Conservation (phyloP, 306 rosid genomes). For the Corylus americana region DNA sequence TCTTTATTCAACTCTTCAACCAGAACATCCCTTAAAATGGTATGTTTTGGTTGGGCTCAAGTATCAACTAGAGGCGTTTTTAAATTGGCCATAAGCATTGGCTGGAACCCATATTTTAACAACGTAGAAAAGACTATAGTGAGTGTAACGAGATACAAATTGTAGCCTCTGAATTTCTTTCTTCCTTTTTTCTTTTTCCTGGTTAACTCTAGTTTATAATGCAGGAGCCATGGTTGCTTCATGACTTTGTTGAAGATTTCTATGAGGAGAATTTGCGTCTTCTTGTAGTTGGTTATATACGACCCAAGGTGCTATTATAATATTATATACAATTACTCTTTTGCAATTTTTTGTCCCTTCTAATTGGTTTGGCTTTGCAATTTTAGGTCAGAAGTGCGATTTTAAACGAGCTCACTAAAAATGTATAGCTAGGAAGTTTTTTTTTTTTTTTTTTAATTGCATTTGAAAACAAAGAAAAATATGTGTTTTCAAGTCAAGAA, state of each 20-base stretch:
- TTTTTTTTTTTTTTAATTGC: too few species aligned
- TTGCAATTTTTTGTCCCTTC: slow-evolving; percentile 7
- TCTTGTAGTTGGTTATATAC: slow-evolving; percentile 82
- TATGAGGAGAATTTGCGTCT: slow-evolving; percentile 79
- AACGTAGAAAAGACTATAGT: slow-evolving; percentile 89
- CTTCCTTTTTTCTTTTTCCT: neutral
- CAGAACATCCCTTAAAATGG: slow-evolving; percentile 79
- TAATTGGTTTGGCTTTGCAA: neutral
- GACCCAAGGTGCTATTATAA: slow-evolving; percentile 67
- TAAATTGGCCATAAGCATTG: slow-evolving; percentile 92
- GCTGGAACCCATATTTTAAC: slow-evolving; percentile 90
- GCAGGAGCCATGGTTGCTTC: slow-evolving; percentile 98
- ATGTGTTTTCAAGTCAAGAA: too few species aligned
- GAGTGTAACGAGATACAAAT: slow-evolving; percentile 31
- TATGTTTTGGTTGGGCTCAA: slow-evolving; percentile 94
- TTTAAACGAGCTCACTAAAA: too few species aligned
- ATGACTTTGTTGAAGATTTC: slow-evolving; percentile 71
- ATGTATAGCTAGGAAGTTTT: too few species aligned
- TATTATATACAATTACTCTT: neutral
- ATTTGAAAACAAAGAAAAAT: too few species aligned
- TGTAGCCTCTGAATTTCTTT: slow-evolving; percentile 20
- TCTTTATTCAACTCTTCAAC: slow-evolving; percentile 60
- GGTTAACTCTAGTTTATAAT: slow-evolving; percentile 17
- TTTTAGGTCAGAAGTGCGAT: too few species aligned
- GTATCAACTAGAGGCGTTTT: slow-evolving; percentile 62